Conservation (phyloP, 257 asterid genomes). For the Solanum boliviense region DNA sequence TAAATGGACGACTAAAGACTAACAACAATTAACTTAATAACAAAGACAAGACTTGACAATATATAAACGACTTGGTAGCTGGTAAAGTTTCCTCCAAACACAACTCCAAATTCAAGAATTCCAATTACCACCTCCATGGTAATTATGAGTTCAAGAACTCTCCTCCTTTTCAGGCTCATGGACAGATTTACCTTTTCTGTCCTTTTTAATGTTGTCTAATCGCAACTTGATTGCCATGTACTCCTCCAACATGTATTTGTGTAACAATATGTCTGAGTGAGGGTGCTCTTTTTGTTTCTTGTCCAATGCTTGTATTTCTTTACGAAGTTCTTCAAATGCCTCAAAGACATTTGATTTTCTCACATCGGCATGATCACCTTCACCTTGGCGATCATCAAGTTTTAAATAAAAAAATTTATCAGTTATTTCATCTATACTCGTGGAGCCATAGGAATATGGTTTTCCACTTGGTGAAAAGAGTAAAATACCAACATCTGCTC, state of each 20-base stretch:
- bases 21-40: not conserved
- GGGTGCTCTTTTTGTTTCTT: not conserved
- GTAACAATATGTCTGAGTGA: not conserved
- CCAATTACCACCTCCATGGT: not conserved
- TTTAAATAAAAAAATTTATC: not conserved
- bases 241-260: not conserved
- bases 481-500: not conserved
- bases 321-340: not conserved
- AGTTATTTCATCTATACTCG: not conserved
- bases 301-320: not conserved
- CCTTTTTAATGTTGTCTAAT: not conserved
- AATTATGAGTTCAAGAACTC: not conserved
- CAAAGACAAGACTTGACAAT: not conserved
- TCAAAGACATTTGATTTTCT: not conserved
- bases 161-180: not conserved
- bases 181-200: not conserved
- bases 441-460: not conserved
- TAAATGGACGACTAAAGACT: not conserved
- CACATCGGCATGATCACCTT: not conserved
- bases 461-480: not conserved
- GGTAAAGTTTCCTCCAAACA: not conserved
- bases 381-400: not conserved
- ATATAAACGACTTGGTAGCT: not conserved
- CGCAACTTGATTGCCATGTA: not conserved
- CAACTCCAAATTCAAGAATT: not conserved